Evolutionary conservation across 495 filamentous ascomycete genomes (phyloP), one percentile per base, ranked within the genome.

Genomic region (Oidiodendron maius): DNA sequence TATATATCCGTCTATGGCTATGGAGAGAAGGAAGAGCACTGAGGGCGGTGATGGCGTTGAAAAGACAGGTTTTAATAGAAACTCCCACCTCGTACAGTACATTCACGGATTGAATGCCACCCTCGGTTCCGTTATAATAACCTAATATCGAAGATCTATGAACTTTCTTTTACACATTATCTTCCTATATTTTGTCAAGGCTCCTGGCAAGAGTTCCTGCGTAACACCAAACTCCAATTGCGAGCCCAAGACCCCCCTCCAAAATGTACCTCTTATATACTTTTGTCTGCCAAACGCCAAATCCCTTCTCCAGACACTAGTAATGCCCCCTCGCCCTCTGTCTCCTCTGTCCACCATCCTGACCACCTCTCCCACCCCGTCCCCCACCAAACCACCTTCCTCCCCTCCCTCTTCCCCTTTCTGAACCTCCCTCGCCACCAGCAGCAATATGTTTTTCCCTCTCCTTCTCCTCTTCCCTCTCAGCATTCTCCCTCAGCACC

Each of bases 1-100:
- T 72, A 64, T 53, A 63, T 71, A 13, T 55, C 62, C 26, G 66
- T 71, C 12, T 12, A 30, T 30, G 26, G 26, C n/a, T 57, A 59
- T 43, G 58, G 60, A 42, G 60, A 65, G 24, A n/a, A 37, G 38
- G 47, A 34, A n/a, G n/a, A n/a, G n/a, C n/a, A n/a, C n/a, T 40
- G 38, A 37, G 28, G n/a, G 35, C 4, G 13, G 18, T 15, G 35
- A 37, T 32, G 28, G 28, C 8, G 8, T 8, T 32, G 28, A 32
- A n/a, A 8, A 32, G n/a, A n/a, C n/a, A n/a, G n/a, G n/a, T n/a
- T n/a, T n/a, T n/a, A n/a, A n/a, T n/a, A n/a, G n/a, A n/a, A n/a
- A n/a, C n/a, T n/a, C n/a, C n/a, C n/a, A n/a, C n/a, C n/a, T n/a
- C n/a, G n/a, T n/a, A n/a, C n/a, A n/a, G n/a, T n/a, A n/a, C n/a